Conservation (phyloP, 371 early-diverging fungal genomes). For the Zychaea mexicana region DNA sequence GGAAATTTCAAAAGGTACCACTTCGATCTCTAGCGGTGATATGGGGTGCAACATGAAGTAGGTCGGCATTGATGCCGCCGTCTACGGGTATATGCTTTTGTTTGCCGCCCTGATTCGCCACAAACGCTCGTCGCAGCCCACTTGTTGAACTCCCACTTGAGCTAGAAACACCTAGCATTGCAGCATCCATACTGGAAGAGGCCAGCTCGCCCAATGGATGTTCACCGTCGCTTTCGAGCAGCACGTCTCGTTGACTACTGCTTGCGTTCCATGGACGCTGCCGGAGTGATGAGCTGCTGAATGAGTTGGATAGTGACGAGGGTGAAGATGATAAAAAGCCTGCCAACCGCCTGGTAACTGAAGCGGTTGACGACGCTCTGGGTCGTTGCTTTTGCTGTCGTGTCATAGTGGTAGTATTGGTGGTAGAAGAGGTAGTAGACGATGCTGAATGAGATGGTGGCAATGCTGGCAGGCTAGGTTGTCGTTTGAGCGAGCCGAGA, state of each 20-base stretch:
- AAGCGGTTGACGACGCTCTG: constrained; percentile 22
- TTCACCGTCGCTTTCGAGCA: not conserved
- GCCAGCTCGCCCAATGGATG: not conserved
- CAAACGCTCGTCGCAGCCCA: not conserved
- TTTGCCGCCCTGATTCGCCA: not conserved
- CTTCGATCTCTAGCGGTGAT: constrained; percentile 17
- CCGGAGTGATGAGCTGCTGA: constrained; percentile 17
- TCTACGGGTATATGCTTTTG: constrained; percentile 3
- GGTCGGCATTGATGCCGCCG: not conserved
- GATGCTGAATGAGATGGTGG: constrained; percentile 1
- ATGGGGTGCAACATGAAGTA: constrained; percentile 9
- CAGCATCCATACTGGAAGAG: not conserved
- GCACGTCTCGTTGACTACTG: not conserved
- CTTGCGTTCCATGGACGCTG: constrained; percentile 14
- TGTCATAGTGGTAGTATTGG: not conserved
- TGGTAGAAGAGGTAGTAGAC: not conserved
- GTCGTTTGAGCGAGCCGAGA: constrained; percentile 11
- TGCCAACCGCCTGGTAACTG: constrained; percentile 19
- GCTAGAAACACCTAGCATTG: not conserved
- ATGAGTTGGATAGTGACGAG: constrained; percentile 10
- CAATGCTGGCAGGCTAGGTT: constrained; percentile 22
- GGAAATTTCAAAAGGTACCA: constrained; percentile 17
- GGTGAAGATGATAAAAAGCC: constrained; percentile 16
- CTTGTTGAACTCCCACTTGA: not conserved
- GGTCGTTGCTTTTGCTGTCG: constrained; percentile 11